Evolutionary conservation across 306 rosid genomes (phyloP).

Genomic region (Oxytropis ochrocephala): DNA sequence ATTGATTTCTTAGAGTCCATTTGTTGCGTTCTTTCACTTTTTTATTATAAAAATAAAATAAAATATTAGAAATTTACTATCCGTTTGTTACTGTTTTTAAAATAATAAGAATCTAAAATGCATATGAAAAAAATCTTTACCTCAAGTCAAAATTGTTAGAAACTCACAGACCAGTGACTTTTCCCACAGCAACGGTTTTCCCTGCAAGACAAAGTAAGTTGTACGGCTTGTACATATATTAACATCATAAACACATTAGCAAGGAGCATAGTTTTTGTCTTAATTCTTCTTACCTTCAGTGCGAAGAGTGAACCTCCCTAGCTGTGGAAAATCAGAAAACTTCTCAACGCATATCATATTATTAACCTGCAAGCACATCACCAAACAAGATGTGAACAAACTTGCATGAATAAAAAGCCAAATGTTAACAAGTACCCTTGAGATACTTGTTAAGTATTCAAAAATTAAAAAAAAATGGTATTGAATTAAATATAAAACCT

Average conservation of each 20-base stretch:
- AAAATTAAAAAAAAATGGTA: neutral
- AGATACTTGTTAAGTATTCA: neutral
- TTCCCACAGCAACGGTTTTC: slow-evolving; percentile 91
- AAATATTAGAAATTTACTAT: too few species aligned
- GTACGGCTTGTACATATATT: neutral
- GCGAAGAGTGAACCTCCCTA: slow-evolving; percentile 97
- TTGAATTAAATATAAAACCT: neutral
- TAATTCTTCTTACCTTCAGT: slow-evolving; percentile 62
- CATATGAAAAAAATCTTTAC: slow-evolving; percentile 27
- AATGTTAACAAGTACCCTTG: neutral
- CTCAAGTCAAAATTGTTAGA: slow-evolving; percentile 66
- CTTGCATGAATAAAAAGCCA: neutral
- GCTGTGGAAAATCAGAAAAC: slow-evolving; percentile 75
- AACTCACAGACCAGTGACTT: slow-evolving; percentile 57
- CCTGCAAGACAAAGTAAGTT: slow-evolving; percentile 39
- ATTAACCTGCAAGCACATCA: slow-evolving; percentile 46
- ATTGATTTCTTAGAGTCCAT: neutral
- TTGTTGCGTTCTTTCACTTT: neutral
- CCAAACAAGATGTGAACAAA: neutral
- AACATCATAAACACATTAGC: neutral
- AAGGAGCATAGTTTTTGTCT: slow-evolving; percentile 3
- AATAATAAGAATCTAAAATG: neutral
- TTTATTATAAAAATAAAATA: too few species aligned
- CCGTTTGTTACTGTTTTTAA: too few species aligned
- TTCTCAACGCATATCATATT: slow-evolving; percentile 71